Conservation (phyloP, 768 basidiomycete species). For the Leccinum obscurum region DNA sequence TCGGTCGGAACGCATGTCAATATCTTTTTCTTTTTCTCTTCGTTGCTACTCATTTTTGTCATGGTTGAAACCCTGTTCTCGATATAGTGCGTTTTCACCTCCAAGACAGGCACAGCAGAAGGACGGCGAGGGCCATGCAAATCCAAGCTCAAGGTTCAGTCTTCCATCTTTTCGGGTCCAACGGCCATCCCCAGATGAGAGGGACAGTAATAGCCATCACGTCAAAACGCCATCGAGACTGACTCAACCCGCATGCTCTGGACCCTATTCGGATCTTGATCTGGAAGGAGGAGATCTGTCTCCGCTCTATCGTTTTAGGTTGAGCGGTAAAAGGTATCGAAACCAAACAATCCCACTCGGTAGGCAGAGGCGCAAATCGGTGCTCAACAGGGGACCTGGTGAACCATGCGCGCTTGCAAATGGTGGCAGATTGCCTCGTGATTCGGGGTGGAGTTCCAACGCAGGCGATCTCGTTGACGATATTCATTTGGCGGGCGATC, state of each 20-base stretch:
- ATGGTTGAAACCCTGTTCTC: conserved; percentile 12
- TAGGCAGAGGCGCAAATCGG: background rate
- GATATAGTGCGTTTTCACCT: conserved; percentile 9
- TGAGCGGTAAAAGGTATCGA: background rate
- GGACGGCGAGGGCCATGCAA: background rate
- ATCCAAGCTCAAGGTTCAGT: conserved; percentile 19
- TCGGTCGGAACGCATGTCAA: conserved; percentile 12
- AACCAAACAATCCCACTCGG: background rate
- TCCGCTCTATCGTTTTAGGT: background rate
- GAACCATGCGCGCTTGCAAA: background rate
- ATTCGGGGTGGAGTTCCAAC: background rate
- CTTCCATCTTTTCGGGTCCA: conserved; percentile 20
- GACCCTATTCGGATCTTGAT: background rate
- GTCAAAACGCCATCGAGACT: conserved; percentile 5
- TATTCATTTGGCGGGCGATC: background rate
- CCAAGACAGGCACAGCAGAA: conserved; percentile 11
- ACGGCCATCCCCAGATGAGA: conserved; percentile 14
- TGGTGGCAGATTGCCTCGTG: conserved; percentile 1
- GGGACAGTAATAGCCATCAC: background rate
- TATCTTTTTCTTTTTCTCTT: conserved; percentile 12
- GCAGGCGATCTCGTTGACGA: background rate
- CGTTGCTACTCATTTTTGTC: conserved; percentile 7
- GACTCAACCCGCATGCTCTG: conserved; percentile 1
- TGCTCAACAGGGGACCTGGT: background rate
- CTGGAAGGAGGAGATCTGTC: conserved; percentile 2